phyloP scores from a whole-genome alignment of 768 basidiomycete species.

The Crepidotus variabilis region DNA sequence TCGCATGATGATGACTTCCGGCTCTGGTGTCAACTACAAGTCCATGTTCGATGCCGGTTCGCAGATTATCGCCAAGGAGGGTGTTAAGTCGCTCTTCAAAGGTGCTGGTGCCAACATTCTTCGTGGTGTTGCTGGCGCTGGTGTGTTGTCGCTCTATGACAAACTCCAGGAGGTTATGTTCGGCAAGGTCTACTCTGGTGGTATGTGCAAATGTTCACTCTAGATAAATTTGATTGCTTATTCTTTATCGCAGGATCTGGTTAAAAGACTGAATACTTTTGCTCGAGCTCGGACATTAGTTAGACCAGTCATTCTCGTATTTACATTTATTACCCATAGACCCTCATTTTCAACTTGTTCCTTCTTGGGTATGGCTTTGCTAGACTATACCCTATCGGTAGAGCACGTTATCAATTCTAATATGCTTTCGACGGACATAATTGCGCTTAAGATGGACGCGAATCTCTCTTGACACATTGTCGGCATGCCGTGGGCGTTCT shows the following conservation, averaged over 20 bases:
- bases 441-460: not conserved
- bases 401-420: conserved; percentile 23
- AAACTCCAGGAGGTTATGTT: conserved; percentile 95
- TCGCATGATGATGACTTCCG: conserved; percentile 99
- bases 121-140: conserved; percentile 99
- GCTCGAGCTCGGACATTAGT: conserved; percentile 12
- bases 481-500: not conserved
- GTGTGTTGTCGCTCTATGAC: conserved; percentile 99
- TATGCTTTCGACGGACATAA: conserved; percentile 11
- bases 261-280: conserved; percentile 31
- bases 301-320: conserved; percentile 19
- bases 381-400: conserved; percentile 38
- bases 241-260: conserved; percentile 35
- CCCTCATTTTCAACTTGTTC: conserved; percentile 24
- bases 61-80: conserved; percentile 96
- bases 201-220: conserved; percentile 33
- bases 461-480: not conserved
- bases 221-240: conserved; percentile 1
- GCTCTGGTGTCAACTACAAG: conserved; percentile 94
- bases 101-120: conserved; percentile 95
- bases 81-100: conserved; percentile 95
- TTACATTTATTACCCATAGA: conserved; percentile 36
- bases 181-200: conserved; percentile 99
- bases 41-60: conserved; percentile 97
- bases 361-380: conserved; percentile 31